These are phyloP conservation scores for Termitomyces sp. DNA, from an alignment of 768 basidiomycete species.

Conservation along the genomic window DNA sequence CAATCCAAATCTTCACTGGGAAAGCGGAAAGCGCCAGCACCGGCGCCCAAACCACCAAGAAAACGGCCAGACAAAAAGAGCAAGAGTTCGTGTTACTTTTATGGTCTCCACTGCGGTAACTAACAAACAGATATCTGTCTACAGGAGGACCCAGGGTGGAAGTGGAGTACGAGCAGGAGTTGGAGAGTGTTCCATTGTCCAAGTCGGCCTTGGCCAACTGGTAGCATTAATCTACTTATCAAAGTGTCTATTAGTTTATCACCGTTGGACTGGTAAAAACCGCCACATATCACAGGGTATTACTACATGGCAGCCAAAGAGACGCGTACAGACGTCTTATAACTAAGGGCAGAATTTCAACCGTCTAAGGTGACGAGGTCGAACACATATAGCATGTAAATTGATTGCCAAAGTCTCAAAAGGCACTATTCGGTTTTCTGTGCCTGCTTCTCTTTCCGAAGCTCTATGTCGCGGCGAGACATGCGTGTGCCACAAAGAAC, in stretches of 20 bases:
- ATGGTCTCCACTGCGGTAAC: background rate
- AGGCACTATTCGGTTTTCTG: slow-evolving; percentile 23
- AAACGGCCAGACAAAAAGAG: slow-evolving; percentile 58
- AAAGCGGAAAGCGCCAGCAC: slow-evolving; percentile 58
- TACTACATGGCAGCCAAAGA: background rate
- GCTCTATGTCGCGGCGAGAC: slow-evolving; percentile 64
- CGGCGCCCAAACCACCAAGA: slow-evolving; percentile 36
- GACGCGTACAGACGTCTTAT: background rate
- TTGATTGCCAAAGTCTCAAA: background rate
- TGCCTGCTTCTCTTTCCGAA: slow-evolving; percentile 33
- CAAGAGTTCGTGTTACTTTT: slow-evolving; percentile 42
- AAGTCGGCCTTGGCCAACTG: slow-evolving; percentile 49
- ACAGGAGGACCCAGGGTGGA: slow-evolving; percentile 79
- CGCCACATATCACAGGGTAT: slow-evolving; percentile 8
- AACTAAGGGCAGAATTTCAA: background rate
- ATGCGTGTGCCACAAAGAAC: slow-evolving; percentile 76
- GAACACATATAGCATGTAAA: background rate
- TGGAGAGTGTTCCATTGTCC: slow-evolving; percentile 59
- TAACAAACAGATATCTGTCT: slow-evolving; percentile 1
- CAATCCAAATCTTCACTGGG: slow-evolving; percentile 44
- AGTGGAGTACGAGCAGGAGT: slow-evolving; percentile 95
- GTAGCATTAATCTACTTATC: slow-evolving; percentile 26
- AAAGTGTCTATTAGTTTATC: background rate
- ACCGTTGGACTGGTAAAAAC: background rate
- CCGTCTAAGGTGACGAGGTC: background rate